Conservation (phyloP, 306 rosid genomes). For the peach (Prunus persica) region Prunus_persica_NCBIv2 NC_034013.1:9816501-9817000, state of each 20-base stretch:
- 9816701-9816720: conserved; percentile 81
- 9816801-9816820: conserved; percentile 78
- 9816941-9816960: not conserved
- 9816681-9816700: conserved; percentile 79
- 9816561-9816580: conserved; percentile 77
- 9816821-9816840: conserved; percentile 72
- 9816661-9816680: conserved; percentile 92
- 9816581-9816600: conserved; percentile 84
- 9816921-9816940: not conserved
- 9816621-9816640: conserved; percentile 73
- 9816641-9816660: conserved; percentile 64
- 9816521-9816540: conserved; percentile 87
- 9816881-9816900: conserved; percentile 57
- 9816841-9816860: conserved; percentile 50
- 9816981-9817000: not conserved
- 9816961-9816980: not conserved
- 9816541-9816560: conserved; percentile 76
- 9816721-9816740: conserved; percentile 85
- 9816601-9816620: conserved; percentile 75
- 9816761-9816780: conserved; percentile 90
- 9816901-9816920: conserved; percentile 64
- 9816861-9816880: conserved; percentile 52
- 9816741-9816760: conserved; percentile 79
- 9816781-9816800: conserved; percentile 72
- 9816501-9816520: conserved; percentile 88